Evolutionary conservation across 768 basidiomycete species (phyloP).

Genomic region (Gloeostereum incarnatum): DNA sequence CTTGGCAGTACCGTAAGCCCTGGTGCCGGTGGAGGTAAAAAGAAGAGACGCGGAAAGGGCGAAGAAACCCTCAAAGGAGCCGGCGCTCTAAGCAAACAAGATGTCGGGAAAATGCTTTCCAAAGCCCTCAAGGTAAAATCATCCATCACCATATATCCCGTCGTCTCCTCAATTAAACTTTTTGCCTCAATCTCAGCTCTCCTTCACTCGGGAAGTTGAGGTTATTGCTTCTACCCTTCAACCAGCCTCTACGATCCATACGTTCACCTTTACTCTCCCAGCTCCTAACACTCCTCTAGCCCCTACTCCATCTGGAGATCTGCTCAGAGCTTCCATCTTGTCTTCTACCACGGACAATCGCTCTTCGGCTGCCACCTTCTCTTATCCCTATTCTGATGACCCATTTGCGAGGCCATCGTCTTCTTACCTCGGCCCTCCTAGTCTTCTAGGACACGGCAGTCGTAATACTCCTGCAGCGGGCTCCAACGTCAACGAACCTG

Average conservation of each 20-base stretch:
- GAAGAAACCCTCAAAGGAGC: conserved; percentile 67
- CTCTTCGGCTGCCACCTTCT: conserved; percentile 62
- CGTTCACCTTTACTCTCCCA: conserved; percentile 82
- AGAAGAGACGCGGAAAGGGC: conserved; percentile 56
- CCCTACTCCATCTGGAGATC: conserved; percentile 61
- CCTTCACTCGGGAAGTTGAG: conserved; percentile 87
- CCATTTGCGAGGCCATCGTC: conserved; percentile 75
- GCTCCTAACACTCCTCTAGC: conserved; percentile 70
- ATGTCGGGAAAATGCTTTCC: conserved; percentile 84
- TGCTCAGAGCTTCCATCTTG: conserved; percentile 69
- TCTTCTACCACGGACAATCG: conserved; percentile 53
- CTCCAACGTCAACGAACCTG: conserved; percentile 18
- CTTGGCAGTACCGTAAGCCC: conserved; percentile 83
- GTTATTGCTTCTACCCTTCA: conserved; percentile 93
- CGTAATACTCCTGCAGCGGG: conserved; percentile 18
- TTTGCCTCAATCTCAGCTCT: conserved; percentile 49
- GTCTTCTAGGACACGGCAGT: conserved; percentile 42
- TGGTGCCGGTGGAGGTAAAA: conserved; percentile 73
- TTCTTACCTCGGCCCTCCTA: conserved; percentile 73
- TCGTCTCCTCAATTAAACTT: conserved; percentile 4
- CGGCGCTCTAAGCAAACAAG: conserved; percentile 75
- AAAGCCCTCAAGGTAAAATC: conserved; percentile 78
- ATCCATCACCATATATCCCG: conserved; percentile 5
- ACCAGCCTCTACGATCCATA: conserved; percentile 87
- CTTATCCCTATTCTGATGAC: conserved; percentile 68